Percentiles rank a stretch among this genome's conserved stretches.
Evolutionary conservation across 192 early-diverging fungal species (phyloP).

Genomic region (Coemansia sp.): DNA sequence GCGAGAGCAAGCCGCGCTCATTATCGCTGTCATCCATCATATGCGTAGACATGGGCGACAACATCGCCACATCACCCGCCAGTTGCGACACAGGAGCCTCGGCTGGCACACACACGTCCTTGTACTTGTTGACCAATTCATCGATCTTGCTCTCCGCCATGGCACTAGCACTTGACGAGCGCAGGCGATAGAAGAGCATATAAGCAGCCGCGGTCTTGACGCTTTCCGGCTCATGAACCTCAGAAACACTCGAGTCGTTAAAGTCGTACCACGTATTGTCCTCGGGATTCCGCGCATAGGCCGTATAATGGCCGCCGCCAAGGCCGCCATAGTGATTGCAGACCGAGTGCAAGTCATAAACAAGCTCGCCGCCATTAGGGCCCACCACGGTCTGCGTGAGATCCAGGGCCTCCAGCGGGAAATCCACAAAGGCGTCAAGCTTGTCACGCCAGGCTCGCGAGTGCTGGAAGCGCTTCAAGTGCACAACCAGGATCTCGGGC

Average conservation of each 20-base stretch:
- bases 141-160: constrained; percentile 29
- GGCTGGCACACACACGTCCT: constrained; percentile 11
- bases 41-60: constrained; percentile 12
- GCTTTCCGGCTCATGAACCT: constrained; percentile 22
- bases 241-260: constrained; percentile 71
- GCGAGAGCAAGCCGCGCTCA: not conserved
- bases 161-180: constrained; percentile 1
- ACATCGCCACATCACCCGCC: constrained; percentile 20
- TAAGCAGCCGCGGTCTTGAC: constrained; percentile 50
- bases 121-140: constrained; percentile 21
- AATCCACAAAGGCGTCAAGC: constrained; percentile 73
- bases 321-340: constrained; percentile 85
- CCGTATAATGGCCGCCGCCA: constrained; percentile 87
- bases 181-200: constrained; percentile 54
- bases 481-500: constrained; percentile 80
- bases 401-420: constrained; percentile 67
- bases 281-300: constrained; percentile 70
- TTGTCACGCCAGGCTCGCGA: constrained; percentile 70
- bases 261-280: constrained; percentile 80
- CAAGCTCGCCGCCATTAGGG: constrained; percentile 30
- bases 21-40: constrained; percentile 15
- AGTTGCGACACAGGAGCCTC: not conserved
- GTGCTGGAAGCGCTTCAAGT: constrained; percentile 81
- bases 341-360: constrained; percentile 77
- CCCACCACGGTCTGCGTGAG: constrained; percentile 57